phyloP scores from a whole-genome alignment of 148 eudicot species.

The Vaccinium corymbosum region DNA sequence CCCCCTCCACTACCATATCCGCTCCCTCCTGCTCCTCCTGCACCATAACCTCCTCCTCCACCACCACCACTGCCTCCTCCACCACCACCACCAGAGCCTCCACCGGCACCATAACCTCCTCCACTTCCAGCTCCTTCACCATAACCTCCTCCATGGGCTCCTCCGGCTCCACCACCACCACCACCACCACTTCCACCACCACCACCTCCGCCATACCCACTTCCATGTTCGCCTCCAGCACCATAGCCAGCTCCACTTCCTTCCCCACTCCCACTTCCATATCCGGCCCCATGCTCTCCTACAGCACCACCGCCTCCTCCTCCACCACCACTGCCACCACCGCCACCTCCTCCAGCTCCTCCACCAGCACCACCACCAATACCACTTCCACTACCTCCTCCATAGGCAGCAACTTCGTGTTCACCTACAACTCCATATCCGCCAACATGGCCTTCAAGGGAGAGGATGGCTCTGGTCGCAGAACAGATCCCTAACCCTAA shows the following conservation, averaged over 20 bases:
- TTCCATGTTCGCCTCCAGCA: slow-evolving; percentile 22
- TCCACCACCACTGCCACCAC: slow-evolving; percentile 29
- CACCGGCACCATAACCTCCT: slow-evolving; percentile 33
- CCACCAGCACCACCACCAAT: slow-evolving; percentile 22
- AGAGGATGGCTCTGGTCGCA: slow-evolving; percentile 53
- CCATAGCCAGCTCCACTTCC: slow-evolving; percentile 30
- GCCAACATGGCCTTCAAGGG: slow-evolving; percentile 26
- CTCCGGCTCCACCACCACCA: slow-evolving; percentile 21
- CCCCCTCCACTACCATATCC: slow-evolving; percentile 30
- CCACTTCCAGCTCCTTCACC: slow-evolving; percentile 26
- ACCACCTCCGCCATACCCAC: slow-evolving; percentile 25
- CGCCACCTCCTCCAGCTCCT: slow-evolving; percentile 17
- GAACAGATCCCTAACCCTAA: slow-evolving; percentile 43
- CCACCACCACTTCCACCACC: slow-evolving; percentile 32
- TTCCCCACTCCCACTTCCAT: slow-evolving; percentile 32
- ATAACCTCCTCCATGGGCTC: slow-evolving; percentile 33
- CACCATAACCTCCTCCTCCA: slow-evolving; percentile 18
- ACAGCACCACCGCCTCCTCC: slow-evolving; percentile 14
- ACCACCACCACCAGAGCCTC: slow-evolving; percentile 26
- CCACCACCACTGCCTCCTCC: slow-evolving; percentile 26
- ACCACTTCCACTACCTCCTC: slow-evolving; percentile 22
- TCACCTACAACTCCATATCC: slow-evolving; percentile 29
- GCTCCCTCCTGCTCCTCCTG: slow-evolving; percentile 28
- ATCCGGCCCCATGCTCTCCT: slow-evolving; percentile 34
- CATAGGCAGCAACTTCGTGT: slow-evolving; percentile 24